Evolutionary conservation across 1,284 basidiomycete species (phyloP).

Genomic region (Sanghuangporus sanghuang): DNA sequence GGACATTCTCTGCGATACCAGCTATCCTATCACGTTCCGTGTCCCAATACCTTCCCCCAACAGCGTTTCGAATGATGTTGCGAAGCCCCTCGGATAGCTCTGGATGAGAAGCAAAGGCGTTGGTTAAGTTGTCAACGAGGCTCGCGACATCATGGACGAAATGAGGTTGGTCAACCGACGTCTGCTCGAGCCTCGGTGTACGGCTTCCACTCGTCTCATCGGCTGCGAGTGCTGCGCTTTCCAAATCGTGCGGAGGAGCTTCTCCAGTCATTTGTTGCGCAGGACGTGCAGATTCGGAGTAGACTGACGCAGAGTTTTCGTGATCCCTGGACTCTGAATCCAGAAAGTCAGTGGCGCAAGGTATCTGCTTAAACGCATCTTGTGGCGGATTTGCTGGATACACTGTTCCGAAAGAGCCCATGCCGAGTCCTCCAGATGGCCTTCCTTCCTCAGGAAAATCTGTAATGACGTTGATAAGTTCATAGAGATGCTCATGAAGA

Average conservation of each 20-base stretch:
- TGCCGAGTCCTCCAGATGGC: neutral
- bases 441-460: neutral
- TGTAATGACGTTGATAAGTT: neutral
- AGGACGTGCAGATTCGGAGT: neutral
- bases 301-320: neutral
- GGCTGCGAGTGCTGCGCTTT: constrained; percentile 28
- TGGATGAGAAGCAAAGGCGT: constrained; percentile 55
- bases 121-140: constrained; percentile 49
- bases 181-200: constrained; percentile 24
- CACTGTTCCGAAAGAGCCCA: constrained; percentile 3
- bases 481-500: neutral
- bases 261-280: neutral
- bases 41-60: constrained; percentile 62
- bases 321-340: neutral
- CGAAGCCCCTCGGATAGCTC: constrained; percentile 63
- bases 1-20: constrained; percentile 45
- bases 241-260: neutral
- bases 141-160: constrained; percentile 59
- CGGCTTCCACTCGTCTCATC: constrained; percentile 35
- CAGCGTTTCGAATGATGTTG: constrained; percentile 55
- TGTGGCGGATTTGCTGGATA: neutral
- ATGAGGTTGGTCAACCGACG: constrained; percentile 33
- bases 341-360: neutral
- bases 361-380: constrained; percentile 6
- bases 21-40: constrained; percentile 52